A percentile compares a stretch with the other conserved stretches of the same genome.
Conservation (phyloP, 768 basidiomycete species). For the Boletus subparvulus region DNA sequence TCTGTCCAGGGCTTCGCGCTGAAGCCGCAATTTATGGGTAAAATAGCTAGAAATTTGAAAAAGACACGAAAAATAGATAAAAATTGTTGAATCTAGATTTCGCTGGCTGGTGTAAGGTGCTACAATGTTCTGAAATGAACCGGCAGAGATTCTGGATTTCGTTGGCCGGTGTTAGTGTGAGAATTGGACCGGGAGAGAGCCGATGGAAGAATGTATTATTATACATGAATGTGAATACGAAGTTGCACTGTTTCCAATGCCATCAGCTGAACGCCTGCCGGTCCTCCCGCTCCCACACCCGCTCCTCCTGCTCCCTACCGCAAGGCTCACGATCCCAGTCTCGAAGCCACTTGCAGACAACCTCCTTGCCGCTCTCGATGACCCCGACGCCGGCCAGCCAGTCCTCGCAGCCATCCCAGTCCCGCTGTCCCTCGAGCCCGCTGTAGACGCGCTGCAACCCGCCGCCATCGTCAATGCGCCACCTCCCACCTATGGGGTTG, state of each 20-base stretch:
- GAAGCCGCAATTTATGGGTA: slow-evolving; percentile 21
- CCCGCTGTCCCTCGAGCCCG: slow-evolving; percentile 27
- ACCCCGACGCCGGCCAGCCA: slow-evolving; percentile 61
- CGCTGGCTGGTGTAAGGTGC: no score
- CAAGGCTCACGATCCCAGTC: slow-evolving; percentile 67
- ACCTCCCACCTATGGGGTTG: slow-evolving; percentile 60
- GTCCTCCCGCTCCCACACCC: slow-evolving; percentile 72
- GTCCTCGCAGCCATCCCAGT: slow-evolving; percentile 68
- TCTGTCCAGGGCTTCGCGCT: slow-evolving; percentile 34
- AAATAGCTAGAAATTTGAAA: slow-evolving; percentile 74
- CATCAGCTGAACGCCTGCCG: slow-evolving; percentile 48
- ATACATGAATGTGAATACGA: not conserved
- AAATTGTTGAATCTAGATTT: slow-evolving; percentile 18
- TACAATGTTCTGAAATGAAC: no score
- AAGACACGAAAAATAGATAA: slow-evolving; percentile 53
- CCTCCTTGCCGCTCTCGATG: slow-evolving; percentile 64
- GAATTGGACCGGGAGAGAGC: not conserved
- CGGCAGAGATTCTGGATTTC: not conserved
- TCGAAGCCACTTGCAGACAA: slow-evolving; percentile 59
- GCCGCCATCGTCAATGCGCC: slow-evolving; percentile 8
- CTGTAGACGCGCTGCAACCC: not conserved
- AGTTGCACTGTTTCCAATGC: slow-evolving; percentile 12
- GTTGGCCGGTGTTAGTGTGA: not conserved
- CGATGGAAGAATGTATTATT: no score
- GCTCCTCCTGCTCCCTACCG: slow-evolving; percentile 70